These are phyloP conservation scores for Allomyces arbusculus DNA, from an alignment of 192 early-diverging fungal genomes.

Conservation along the genomic window DNA sequence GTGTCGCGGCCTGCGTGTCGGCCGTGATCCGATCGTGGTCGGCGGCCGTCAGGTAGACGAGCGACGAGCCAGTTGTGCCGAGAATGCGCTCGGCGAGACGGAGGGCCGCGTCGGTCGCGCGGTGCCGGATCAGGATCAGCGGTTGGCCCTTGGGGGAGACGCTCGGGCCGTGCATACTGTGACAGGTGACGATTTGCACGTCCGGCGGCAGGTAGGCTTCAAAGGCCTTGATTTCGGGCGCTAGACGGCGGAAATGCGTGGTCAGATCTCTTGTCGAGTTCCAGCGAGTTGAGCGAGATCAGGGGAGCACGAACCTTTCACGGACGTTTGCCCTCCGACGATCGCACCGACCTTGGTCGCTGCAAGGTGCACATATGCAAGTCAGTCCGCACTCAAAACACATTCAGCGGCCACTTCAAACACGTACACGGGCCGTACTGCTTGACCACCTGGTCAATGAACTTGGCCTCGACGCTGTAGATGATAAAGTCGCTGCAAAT, in stretches of 20 bases:
- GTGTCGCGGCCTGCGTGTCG: slow-evolving; percentile 93
- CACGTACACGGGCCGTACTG: slow-evolving; percentile 60
- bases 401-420: neutral
- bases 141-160: slow-evolving; percentile 67
- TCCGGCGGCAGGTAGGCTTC: slow-evolving; percentile 66
- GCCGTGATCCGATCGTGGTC: slow-evolving; percentile 93
- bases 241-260: slow-evolving; percentile 1
- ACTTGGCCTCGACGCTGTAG: slow-evolving; percentile 85
- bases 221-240: slow-evolving; percentile 80
- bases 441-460: slow-evolving; percentile 56
- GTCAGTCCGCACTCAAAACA: neutral
- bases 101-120: slow-evolving; percentile 37
- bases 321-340: slow-evolving; percentile 56
- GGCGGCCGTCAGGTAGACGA: slow-evolving; percentile 55
- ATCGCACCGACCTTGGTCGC: slow-evolving; percentile 75
- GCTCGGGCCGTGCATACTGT: slow-evolving; percentile 87
- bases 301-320: neutral
- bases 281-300: too few species aligned
- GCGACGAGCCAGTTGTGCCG: slow-evolving; percentile 52
- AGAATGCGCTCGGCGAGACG: slow-evolving; percentile 39
- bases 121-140: slow-evolving; percentile 59
- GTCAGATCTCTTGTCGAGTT: too few species aligned
- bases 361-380: slow-evolving; percentile 5
- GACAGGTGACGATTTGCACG: slow-evolving; percentile 85
- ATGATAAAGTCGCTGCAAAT: slow-evolving; percentile 62